Base-by-base conservation (phyloP, 768 basidiomycete genomes). In the Lactifluus volemus region DNA sequence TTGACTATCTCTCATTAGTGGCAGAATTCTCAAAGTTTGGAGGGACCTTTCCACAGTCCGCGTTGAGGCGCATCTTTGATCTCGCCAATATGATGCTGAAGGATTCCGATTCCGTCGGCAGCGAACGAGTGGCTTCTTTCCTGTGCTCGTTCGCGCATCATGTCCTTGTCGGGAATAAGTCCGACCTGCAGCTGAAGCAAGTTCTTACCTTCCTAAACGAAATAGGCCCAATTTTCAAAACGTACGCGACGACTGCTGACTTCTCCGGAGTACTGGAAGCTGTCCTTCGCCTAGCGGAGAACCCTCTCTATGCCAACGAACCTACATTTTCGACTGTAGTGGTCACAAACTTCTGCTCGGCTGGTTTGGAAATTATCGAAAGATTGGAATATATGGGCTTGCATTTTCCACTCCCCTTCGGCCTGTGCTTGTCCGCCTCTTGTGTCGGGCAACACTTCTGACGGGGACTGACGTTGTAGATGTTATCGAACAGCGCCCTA, bases 1-100 rank as follows among this genome's bases (percentile, higher is more conserved):
- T 83, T 50, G 86, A 89, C 64, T 89, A 82, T 69, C 75, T 90
- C 5, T 73, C 73, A 4, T 71, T 86, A 21, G 76, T 86, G 5
- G 70, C 75, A 19, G 76, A 75, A 4, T 84, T 81, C 65, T 75
- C 77, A 17, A 71, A 70, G 29, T 75, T 77, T 17, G 85, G 85
- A 6, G 85, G 84, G 0, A 61, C 67, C 15, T 71, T 78, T 29
- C 66, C 80, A 0, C 68, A 76, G 4, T 66, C 72, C 25, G 70
- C 74, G 6, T 75, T 77, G 19, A 72, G 74, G 30, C 76, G 81
- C 49, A 74, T 76, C 2, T 67, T 86, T 34, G 85, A 85, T n/a
- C 71, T 86, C 12, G 73, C 81, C 14, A 83, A 78, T 64, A 67
- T 74, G 8, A 74, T 86, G 55, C 72, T 88, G 25, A 82, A 81